Conservation (phyloP, 768 basidiomycete genomes). For the Kwoniella dendrophila region DNA sequence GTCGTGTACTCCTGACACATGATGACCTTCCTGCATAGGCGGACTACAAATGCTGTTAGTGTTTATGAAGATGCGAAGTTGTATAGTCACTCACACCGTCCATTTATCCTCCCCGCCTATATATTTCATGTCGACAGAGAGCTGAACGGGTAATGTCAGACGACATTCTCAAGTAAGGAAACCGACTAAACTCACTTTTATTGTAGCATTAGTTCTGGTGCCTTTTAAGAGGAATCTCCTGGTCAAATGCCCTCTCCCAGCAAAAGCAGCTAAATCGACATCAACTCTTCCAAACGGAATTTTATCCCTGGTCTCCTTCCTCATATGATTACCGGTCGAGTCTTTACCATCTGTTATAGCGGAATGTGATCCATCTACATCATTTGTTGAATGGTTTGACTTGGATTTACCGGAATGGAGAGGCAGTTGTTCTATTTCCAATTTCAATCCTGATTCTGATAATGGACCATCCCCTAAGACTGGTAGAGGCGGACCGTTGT, state of each 20-base stretch:
- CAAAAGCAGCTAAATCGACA: slow-evolving; percentile 47
- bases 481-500: slow-evolving; percentile 10
- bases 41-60: slow-evolving; percentile 26
- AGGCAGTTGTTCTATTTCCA: slow-evolving; percentile 35
- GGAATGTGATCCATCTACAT: background rate
- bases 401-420: background rate
- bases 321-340: background rate
- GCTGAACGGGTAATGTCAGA: slow-evolving; percentile 11
- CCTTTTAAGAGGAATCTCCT: slow-evolving; percentile 41
- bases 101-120: slow-evolving; percentile 41
- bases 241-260: slow-evolving; percentile 38
- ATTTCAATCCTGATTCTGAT: slow-evolving; percentile 35
- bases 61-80: background rate
- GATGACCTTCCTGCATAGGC: slow-evolving; percentile 45
- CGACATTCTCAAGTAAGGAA: background rate
- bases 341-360: background rate
- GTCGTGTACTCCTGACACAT: slow-evolving; percentile 40
- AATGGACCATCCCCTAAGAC: slow-evolving; percentile 36
- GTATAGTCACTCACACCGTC: slow-evolving; percentile 38
- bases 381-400: background rate
- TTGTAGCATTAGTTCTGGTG: slow-evolving; percentile 44
- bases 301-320: slow-evolving; percentile 16
- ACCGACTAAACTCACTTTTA: slow-evolving; percentile 29
- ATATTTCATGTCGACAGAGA: slow-evolving; percentile 42
- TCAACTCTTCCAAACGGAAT: slow-evolving; percentile 38